Percentiles rank a stretch among this genome's conserved stretches.
Evolutionary conservation across 2,329 filamentous ascomycete species (phyloP).

Genomic region (Didymella pomorum): DNA sequence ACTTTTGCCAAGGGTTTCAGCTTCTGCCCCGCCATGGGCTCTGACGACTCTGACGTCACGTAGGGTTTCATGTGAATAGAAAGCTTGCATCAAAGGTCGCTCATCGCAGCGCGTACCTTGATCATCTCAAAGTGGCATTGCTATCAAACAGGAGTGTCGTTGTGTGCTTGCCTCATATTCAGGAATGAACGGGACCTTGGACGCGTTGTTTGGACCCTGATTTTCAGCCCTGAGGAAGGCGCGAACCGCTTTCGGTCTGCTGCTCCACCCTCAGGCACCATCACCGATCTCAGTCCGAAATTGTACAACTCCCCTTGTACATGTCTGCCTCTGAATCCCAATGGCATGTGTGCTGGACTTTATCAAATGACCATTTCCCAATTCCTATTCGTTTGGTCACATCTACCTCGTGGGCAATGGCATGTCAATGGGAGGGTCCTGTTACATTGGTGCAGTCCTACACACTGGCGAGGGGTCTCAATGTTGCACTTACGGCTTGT

Average conservation of each 20-base stretch:
- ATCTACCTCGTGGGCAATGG: too few relatives aligned
- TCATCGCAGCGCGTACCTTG: not conserved
- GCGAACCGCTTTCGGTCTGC: not conserved
- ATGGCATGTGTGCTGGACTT: too few relatives aligned
- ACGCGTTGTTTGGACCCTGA: constrained; percentile 17
- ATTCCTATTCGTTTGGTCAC: too few relatives aligned
- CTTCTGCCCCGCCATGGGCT: not conserved
- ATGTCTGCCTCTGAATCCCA: too few relatives aligned
- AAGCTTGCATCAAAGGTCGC: not conserved
- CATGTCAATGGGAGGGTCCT: too few relatives aligned
- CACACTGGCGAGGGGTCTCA: too few relatives aligned
- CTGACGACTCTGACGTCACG: constrained; percentile 15
- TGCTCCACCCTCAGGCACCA: not conserved
- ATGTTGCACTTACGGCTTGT: too few relatives aligned
- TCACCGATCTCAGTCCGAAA: not conserved
- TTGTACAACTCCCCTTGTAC: too few relatives aligned
- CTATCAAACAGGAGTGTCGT: not conserved
- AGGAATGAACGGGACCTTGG: not conserved
- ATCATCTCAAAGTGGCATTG: not conserved
- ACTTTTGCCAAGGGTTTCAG: constrained; percentile 20
- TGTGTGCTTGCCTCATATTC: not conserved
- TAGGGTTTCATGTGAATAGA: constrained; percentile 10
- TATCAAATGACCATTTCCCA: too few relatives aligned
- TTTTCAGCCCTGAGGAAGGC: not conserved
- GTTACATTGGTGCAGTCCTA: too few relatives aligned